Percentiles rank a stretch among this genome's conserved stretches.
Conservation (phyloP, 108 stramenopile species). For the Nitzschia inconspicua region DNA sequence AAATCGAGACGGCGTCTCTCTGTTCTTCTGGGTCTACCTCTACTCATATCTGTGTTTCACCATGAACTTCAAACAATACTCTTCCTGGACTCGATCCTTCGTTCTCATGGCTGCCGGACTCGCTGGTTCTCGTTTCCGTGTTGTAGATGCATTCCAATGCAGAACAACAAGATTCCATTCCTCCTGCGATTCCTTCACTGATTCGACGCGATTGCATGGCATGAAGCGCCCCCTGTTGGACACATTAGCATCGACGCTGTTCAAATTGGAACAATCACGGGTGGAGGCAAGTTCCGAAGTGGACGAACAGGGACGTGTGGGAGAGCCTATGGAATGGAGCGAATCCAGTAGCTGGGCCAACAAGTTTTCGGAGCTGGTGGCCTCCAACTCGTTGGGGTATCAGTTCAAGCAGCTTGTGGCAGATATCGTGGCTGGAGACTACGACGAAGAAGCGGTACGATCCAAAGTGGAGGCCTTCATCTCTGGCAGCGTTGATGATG, state of each 20-base stretch:
- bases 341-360: slow-evolving; percentile 45
- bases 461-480: slow-evolving; percentile 32
- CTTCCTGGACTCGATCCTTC: no score
- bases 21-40: no score
- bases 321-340: slow-evolving; percentile 72
- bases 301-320: slow-evolving; percentile 52
- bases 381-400: slow-evolving; percentile 40
- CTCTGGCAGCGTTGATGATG: no score
- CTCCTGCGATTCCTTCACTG: no score
- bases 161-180: no score
- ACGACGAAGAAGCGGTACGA: slow-evolving; percentile 31
- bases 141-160: no score
- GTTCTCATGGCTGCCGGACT: no score
- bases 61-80: no score
- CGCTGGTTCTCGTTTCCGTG: slow-evolving; percentile 92
- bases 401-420: slow-evolving; percentile 71
- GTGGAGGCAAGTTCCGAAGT: slow-evolving; percentile 35
- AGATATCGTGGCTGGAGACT: slow-evolving; percentile 63
- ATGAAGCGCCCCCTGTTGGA: slow-evolving; percentile 66
- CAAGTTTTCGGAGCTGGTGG: slow-evolving; percentile 42
- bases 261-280: slow-evolving; percentile 49
- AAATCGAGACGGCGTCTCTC: no score
- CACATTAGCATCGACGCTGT: slow-evolving; percentile 40
- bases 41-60: no score
- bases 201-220: slow-evolving; percentile 22